Evolutionary conservation across 805 yeast species (phyloP).

Genomic region (Yarrowia sp.): DNA sequence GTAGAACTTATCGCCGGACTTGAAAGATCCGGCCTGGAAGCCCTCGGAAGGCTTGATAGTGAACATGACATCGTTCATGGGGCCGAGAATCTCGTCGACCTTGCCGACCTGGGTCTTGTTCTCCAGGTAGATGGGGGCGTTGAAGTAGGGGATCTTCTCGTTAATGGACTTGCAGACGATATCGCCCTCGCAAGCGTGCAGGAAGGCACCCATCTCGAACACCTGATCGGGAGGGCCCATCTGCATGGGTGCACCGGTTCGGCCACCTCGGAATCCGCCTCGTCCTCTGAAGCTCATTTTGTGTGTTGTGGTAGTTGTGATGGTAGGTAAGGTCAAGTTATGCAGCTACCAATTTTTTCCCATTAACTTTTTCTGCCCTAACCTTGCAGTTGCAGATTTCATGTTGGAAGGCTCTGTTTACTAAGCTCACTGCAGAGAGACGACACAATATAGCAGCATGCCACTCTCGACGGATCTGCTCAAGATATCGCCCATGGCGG

Average conservation of each 20-base stretch:
- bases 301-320: constrained; percentile 21
- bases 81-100: constrained; percentile 97
- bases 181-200: constrained; percentile 95
- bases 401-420: background rate
- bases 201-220: constrained; percentile 89
- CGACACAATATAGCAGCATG: background rate
- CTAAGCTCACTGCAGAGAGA: background rate
- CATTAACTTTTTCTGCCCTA: constrained; percentile 22
- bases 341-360: constrained; percentile 19
- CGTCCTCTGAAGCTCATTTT: constrained; percentile 61
- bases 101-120: constrained; percentile 95
- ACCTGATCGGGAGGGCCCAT: constrained; percentile 97
- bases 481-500: constrained; percentile 14
- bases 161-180: constrained; percentile 94
- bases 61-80: constrained; percentile 95
- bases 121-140: constrained; percentile 96
- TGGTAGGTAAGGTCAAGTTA: constrained; percentile 1
- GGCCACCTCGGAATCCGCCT: constrained; percentile 65
- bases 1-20: constrained; percentile 92
- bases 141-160: constrained; percentile 93
- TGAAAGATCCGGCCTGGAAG: constrained; percentile 88
- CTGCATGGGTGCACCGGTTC: constrained; percentile 69
- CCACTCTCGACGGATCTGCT: constrained; percentile 9
- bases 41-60: constrained; percentile 96
- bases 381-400: background rate